Conservation (phyloP, 1,139 yeast genomes). For the Pichia sp. region DNA sequence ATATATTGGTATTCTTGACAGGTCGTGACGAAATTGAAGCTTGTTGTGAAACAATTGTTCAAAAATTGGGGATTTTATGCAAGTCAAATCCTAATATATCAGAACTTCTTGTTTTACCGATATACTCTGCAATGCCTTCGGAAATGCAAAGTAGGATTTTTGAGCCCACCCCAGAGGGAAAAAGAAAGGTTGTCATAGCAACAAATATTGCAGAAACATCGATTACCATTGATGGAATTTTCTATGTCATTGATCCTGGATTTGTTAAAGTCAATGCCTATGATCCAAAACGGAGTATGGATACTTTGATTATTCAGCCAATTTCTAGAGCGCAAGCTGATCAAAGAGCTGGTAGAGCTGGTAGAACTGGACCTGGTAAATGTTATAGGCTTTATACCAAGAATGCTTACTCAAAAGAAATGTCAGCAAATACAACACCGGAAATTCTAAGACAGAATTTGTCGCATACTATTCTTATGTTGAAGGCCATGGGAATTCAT, state of each 20-base stretch:
- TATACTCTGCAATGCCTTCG: conserved; percentile 71
- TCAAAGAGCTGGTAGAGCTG: conserved; percentile 80
- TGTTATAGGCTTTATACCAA: conserved; percentile 73
- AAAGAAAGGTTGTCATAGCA: conserved; percentile 67
- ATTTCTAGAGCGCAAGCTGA: conserved; percentile 79
- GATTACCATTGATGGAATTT: conserved; percentile 71
- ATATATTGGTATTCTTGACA: conserved; percentile 75
- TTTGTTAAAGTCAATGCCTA: conserved; percentile 72
- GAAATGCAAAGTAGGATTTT: conserved; percentile 68
- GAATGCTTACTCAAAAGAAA: conserved; percentile 59
- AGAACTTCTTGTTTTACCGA: conserved; percentile 76
- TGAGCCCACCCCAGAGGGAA: conserved; percentile 66
- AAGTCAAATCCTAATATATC: conserved; percentile 47
- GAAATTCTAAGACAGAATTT: conserved; percentile 90
- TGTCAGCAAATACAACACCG: conserved; percentile 80
- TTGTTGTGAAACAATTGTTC: conserved; percentile 66
- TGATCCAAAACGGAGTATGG: conserved; percentile 74
- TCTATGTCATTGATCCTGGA: conserved; percentile 74
- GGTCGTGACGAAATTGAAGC: conserved; percentile 94
- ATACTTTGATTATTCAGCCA: conserved; percentile 62
- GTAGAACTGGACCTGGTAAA: conserved; percentile 80
- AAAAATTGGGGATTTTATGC: conserved; percentile 52
- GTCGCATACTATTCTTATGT: conserved; percentile 75
- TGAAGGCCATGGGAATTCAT: conserved; percentile 92
- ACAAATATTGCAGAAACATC: conserved; percentile 82